Evolutionary conservation across 306 rosid genomes (phyloP), one percentile per base, ranked within the genome.

Genomic region (Bauhinia variegata): DNA sequence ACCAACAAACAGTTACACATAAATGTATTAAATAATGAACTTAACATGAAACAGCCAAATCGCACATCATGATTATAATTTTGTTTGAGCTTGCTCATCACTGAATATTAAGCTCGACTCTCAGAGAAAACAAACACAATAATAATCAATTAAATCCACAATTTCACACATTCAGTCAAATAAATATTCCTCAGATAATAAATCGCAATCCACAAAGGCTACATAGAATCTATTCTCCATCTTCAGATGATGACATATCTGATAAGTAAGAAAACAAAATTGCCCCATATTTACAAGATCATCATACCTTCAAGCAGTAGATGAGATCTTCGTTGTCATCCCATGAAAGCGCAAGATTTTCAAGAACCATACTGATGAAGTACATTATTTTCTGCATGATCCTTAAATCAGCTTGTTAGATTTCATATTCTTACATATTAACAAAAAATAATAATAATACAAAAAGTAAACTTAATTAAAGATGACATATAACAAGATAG

Each of bases 281-380:
- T 39, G 49, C 48, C 23, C 48, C 32, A 28, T 12, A 18, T 67
- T 50, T 15, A 36, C 4, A 17, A 9, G 23, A 36, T 41, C 75
- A 51, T 31, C 39, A 68, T 85, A 93, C 99, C 99, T 88, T 93
- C 89, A 83, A 78, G 79, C 96, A 84, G 80, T 78, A 93, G 72
- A 93, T 74, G 60, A 93, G 85, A 78, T 93, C 97, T 79, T 86
- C 95, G 65, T 90, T 93, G 71, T 86, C 87, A 73, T 87, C 90
- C 4, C 84, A 90, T 13, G 96, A 93, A 28, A 93, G 88, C 62
- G 92, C 96, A 73, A 93, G 86, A 76, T 93, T 90, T 78, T 93
- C 99, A 23, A 93, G 86, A 55, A 88, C 90, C 80, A 93, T 44
- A 55, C 73, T 14, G 63, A 88, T 93, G 85, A 84, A 83, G 82